Base-by-base conservation (phyloP, 2,329 filamentous ascomycete genomes). In the Teratosphaeria zuluensis region DNA sequence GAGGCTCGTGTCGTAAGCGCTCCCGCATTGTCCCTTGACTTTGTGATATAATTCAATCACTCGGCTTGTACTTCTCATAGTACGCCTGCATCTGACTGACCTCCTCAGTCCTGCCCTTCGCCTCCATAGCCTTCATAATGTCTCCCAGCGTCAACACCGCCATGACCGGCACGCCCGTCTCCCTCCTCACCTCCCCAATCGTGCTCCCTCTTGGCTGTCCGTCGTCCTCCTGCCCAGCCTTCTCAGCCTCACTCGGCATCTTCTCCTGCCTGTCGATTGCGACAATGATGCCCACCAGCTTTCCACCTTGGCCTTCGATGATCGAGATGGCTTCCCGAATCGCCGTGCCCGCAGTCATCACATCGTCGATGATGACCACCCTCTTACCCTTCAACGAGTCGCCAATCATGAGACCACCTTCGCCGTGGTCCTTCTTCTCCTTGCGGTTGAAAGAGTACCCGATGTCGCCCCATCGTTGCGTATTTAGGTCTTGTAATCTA, bases 361-460 rank as follows among this genome's bases (percentile, higher is more conserved):
- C 92, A 76, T 97, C 94, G 78, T 99, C 94, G 48, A 99, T 87
- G 66, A 99, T 89, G 35, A 99, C 80, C 16, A 96, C 85, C 61
- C 82, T 84, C 81, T 94, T 92, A 57, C 89, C 92, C 76, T 88
- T 88, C 69, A 97, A 78, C 6, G 87, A 82, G 32, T 90, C 89
- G 11, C 94, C 94, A 14, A 97, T 92, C 68, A 97, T 95, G 72
- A 84, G 88, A 52, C 94, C 92, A 35, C 92, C 92, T 76, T 99
- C 94, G 52, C 94, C 92, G 73, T 97, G 92, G 70, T 90, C 89
- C 80, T 97, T 97, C 69, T 87, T 89, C 77, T 97, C 94, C 77
- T 97, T 97, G 70, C 94, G 85, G 77, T 97, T 95, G 77, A 95
- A 97, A 35, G 86, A 87, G 77, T 96, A 97, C 70, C 86, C 89